Evolutionary conservation across 2,329 filamentous ascomycete genomes (phyloP).

Genomic region (Ophiocordyceps robertsii): DNA sequence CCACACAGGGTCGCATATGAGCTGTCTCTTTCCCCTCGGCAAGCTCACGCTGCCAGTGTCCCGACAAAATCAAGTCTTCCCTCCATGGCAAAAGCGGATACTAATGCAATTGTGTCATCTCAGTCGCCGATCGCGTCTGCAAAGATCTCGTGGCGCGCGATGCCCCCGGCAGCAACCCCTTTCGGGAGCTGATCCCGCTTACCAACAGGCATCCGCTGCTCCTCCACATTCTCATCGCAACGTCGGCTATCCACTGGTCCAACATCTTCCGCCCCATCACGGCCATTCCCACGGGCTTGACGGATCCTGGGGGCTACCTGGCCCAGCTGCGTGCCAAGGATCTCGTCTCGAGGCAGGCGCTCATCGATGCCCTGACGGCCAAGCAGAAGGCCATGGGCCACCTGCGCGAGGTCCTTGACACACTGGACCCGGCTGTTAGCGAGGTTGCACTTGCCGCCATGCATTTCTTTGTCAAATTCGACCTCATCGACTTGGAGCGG

Average conservation of each 20-base stretch:
- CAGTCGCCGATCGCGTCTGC: conserved; percentile 35
- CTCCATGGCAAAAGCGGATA: too few relatives aligned
- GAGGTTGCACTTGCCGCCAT: conserved; percentile 34
- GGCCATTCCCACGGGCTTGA: conserved; percentile 15
- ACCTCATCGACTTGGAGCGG: conserved; percentile 34
- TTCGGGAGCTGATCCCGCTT: conserved; percentile 33
- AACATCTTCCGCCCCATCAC: conserved; percentile 25
- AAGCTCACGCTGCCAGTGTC: too few relatives aligned
- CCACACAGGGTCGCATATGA: too few relatives aligned
- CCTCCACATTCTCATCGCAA: conserved; percentile 33
- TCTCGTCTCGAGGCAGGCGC: conserved; percentile 22
- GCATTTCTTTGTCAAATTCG: conserved; percentile 37
- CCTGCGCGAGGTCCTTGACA: conserved; percentile 25
- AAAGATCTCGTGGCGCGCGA: conserved; percentile 39
- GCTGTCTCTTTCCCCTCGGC: too few relatives aligned
- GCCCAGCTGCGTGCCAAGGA: conserved; percentile 22
- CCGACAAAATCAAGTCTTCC: too few relatives aligned
- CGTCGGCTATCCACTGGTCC: conserved; percentile 34
- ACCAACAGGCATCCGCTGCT: conserved; percentile 31
- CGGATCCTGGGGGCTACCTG: conserved; percentile 22
- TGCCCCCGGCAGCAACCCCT: conserved; percentile 30
- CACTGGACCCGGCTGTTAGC: conserved; percentile 24
- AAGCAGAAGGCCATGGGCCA: conserved; percentile 33
- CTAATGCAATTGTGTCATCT: conserved; percentile 7
- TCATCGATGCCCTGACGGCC: conserved; percentile 32